These are phyloP conservation scores for Pyrenochaeta sp. DNA, from an alignment of 2,329 filamentous ascomycete genomes.

Conservation along the genomic window DNA sequence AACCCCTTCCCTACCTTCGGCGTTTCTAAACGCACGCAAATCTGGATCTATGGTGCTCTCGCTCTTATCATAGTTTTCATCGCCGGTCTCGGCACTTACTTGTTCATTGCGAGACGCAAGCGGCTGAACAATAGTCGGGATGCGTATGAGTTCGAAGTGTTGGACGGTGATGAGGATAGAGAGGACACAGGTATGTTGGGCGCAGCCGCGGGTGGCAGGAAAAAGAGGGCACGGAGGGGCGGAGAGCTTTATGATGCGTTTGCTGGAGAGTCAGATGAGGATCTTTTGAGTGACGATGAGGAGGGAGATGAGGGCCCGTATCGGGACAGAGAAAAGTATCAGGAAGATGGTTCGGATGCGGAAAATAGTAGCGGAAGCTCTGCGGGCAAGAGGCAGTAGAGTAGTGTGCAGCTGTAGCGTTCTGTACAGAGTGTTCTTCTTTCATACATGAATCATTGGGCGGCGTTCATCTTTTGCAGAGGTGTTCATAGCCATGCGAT, in stretches of 20 bases:
- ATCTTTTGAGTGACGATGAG: conserved; percentile 61
- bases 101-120: conserved; percentile 80
- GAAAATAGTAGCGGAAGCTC: conserved; percentile 37
- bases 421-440: neutral
- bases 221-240: conserved; percentile 67
- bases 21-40: conserved; percentile 83
- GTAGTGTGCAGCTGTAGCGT: neutral
- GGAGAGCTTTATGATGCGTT: conserved; percentile 98
- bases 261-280: conserved; percentile 87
- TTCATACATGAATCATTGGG: conserved; percentile 23
- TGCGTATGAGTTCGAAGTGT: conserved; percentile 92
- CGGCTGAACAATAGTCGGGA: conserved; percentile 78
- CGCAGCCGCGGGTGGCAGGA: conserved; percentile 45
- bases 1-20: conserved; percentile 92
- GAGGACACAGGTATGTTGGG: conserved; percentile 60
- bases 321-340: conserved; percentile 45
- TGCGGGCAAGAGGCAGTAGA: conserved; percentile 37
- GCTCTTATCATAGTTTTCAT: conserved; percentile 89
- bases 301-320: conserved; percentile 47
- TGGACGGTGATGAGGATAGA: conserved; percentile 79
- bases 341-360: conserved; percentile 26
- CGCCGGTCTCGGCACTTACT: conserved; percentile 78
- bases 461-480: conserved; percentile 19
- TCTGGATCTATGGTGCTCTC: conserved; percentile 91
- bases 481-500: neutral